Evolutionary conservation across 495 filamentous ascomycete genomes (phyloP), one percentile per base, ranked within the genome.

Genomic region (Hypoxylon perforatum): DNA sequence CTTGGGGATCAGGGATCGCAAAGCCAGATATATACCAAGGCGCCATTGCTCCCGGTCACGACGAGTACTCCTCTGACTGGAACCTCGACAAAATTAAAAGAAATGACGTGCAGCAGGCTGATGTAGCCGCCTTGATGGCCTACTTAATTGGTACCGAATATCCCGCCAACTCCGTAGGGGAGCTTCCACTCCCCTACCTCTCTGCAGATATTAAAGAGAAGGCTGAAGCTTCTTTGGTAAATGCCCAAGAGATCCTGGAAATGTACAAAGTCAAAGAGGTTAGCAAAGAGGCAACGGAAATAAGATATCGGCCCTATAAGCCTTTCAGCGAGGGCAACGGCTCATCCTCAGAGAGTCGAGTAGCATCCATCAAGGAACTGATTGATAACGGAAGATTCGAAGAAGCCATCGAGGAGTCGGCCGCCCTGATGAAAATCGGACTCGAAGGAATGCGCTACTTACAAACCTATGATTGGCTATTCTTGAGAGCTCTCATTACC

Each of bases 251-350:
- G n/a, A 92, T 99, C 44, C 76, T 98, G 17, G 96, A 99, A 71
- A 97, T 97, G 90, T 99, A 99, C 75, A 87, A 84, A 11, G 91
- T 99, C 55, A 99, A 99, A 76, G 95, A 99, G 73, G 87, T 89
- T 61, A 85, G 90, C 68, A 98, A 98, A 75, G 87, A 87, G 68
- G 77, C 83, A 3, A 88, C 85, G 0, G 86, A 93, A 71, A 71
- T 99, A 35, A 83, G 87, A 55, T 99, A 93, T 73, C 85, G 80
- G 41, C 91, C 93, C 2, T 98, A 87, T 71, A 73, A 73, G 41
- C 78, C 84, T 3, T 73, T 89, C 19, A 88, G 87, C 28, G 86
- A 87, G 36, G 70, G 63, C 17, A 81, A 82, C 12, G 82, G 84
- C 33, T 81, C 86, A 53, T 89, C 90, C 1, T 82, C 90, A 4